Conservation (phyloP, 2,329 filamentous ascomycete genomes). For the Coniochaeta prunicola region DNA sequence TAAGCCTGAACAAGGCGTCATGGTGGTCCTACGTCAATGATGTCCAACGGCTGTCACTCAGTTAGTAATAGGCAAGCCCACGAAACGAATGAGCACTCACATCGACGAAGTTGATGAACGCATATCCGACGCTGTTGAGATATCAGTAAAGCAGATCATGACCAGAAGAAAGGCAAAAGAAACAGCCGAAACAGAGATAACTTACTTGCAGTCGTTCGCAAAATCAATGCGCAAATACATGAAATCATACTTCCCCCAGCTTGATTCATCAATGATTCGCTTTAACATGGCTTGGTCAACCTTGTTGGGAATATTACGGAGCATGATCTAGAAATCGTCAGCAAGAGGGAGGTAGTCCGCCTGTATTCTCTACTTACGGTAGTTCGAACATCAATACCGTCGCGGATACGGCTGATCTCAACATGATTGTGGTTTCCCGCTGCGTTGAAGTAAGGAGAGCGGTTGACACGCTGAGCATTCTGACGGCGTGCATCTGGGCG, state of each 20-base stretch:
- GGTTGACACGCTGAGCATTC: constrained; percentile 36
- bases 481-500: constrained; percentile 37
- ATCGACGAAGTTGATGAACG: constrained; percentile 90
- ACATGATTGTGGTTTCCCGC: constrained; percentile 54
- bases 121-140: constrained; percentile 77
- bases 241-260: constrained; percentile 83
- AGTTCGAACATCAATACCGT: constrained; percentile 66
- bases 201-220: constrained; percentile 75
- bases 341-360: constrained; percentile 2
- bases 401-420: constrained; percentile 50
- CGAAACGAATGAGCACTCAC: constrained; percentile 36
- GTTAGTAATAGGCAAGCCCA: constrained; percentile 25
- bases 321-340: constrained; percentile 65
- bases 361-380: constrained; percentile 46
- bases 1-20: neutral
- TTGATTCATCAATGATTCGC: constrained; percentile 68
- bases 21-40: constrained; percentile 51
- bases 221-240: constrained; percentile 92
- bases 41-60: constrained; percentile 54
- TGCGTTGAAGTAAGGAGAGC: constrained; percentile 39
- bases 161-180: neutral
- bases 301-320: constrained; percentile 91
- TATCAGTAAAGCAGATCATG: constrained; percentile 5
- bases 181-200: constrained; percentile 9
- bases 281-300: constrained; percentile 74